Percentiles rank a stretch among this genome's conserved stretches.
These are phyloP conservation scores for Mortierella hygrophila DNA, from an alignment of 192 early-diverging fungal species.

Conservation along the genomic window DNA sequence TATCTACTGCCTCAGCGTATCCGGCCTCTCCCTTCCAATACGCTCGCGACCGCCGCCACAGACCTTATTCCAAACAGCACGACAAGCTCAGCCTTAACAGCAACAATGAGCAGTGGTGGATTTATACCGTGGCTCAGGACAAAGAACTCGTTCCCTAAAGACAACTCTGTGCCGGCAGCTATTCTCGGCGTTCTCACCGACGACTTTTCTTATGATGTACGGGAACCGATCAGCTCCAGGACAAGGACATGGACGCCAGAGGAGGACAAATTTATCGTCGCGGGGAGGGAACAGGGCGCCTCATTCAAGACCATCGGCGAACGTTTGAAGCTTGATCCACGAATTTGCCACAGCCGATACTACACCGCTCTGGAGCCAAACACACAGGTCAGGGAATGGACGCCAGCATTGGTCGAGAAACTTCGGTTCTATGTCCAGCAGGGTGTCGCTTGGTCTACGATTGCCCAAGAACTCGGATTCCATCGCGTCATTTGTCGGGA, in stretches of 20 bases:
- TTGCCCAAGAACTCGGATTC: slow-evolving; percentile 18
- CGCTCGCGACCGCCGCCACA: background rate
- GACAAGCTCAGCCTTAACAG: background rate
- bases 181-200: background rate
- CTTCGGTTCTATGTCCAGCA: slow-evolving; percentile 35
- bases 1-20: slow-evolving; percentile 21
- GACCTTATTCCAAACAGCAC: background rate
- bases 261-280: slow-evolving; percentile 27
- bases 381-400: slow-evolving; percentile 19
- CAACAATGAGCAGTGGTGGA: background rate
- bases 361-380: background rate
- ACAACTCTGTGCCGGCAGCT: background rate
- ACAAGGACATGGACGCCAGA: slow-evolving; percentile 26
- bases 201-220: slow-evolving; percentile 9
- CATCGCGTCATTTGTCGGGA: slow-evolving; percentile 23
- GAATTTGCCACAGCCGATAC: slow-evolving; percentile 14
- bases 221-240: background rate
- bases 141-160: background rate
- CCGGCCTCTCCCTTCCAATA: background rate
- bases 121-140: slow-evolving; percentile 1
- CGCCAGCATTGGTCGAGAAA: background rate
- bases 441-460: slow-evolving; percentile 27
- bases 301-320: slow-evolving; percentile 19
- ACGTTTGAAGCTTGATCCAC: background rate
- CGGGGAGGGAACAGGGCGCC: background rate